Conservation (phyloP, 208 protist genomes). For the Porcisia deanei region DNA sequence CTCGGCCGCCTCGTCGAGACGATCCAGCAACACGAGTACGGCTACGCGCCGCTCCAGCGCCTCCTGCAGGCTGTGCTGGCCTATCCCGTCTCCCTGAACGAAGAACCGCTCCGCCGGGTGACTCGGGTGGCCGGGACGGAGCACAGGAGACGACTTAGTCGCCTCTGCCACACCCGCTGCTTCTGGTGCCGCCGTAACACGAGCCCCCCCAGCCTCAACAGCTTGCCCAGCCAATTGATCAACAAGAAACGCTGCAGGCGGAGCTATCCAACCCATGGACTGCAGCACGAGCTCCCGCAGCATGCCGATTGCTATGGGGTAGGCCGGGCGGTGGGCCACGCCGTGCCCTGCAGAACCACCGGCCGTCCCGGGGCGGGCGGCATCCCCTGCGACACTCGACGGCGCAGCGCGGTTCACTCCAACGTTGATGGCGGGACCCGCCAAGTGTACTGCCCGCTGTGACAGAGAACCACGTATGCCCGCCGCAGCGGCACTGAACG, state of each 20-base stretch:
- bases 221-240: not conserved
- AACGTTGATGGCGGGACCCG: not conserved
- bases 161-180: not conserved
- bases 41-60: slow-evolving; percentile 79
- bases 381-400: not conserved
- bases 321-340: not conserved
- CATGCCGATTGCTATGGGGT: slow-evolving; percentile 8
- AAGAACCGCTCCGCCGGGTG: slow-evolving; percentile 31
- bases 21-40: slow-evolving; percentile 62
- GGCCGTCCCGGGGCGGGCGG: not conserved
- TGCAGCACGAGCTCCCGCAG: slow-evolving; percentile 42
- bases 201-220: not conserved
- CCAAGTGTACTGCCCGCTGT: not conserved
- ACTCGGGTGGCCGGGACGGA: not conserved
- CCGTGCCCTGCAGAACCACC: not conserved
- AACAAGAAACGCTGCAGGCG: slow-evolving; percentile 7
- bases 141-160: not conserved
- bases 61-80: slow-evolving; percentile 53
- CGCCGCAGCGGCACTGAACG: slow-evolving; percentile 19
- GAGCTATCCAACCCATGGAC: slow-evolving; percentile 50
- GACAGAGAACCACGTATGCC: not conserved
- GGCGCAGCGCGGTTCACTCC: not conserved
- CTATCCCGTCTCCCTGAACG: slow-evolving; percentile 56
- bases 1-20: slow-evolving; percentile 48
- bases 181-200: not conserved